Base-by-base conservation (phyloP, 345 rosid genomes). In the Sonneratia caseolaris region DNA sequence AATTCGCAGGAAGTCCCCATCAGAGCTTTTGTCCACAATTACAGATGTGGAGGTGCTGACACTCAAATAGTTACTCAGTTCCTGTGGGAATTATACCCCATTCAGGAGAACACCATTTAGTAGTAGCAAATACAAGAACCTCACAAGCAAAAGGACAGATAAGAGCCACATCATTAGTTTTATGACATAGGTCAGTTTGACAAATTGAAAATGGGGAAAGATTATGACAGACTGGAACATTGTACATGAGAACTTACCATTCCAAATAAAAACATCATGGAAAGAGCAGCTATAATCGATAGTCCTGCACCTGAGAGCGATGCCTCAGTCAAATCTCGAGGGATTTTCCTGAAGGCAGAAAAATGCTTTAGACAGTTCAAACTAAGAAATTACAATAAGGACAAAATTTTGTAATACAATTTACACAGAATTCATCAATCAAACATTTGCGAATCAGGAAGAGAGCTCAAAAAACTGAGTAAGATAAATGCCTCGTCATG, bases 251-350 rank as follows among this genome's bases (percentile, higher is more conserved):
- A 40, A 66, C 86, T 43, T 83, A 96, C 99, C 99, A 96, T 96
- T 76, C 99, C 99, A 85, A 96, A 96, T 82, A 96, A 85, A 84
- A 95, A 85, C 74, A 95, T 19, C 94, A 95, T 95, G 68, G 84
- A 71, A 11, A 95, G 84, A 14, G 98, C 99, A 13, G 99, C 97
- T 75, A 89, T 32, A 40, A 96, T 85, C 14, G 99, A 96, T 78
- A 92, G 79, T 79, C 98, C 99, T 51, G 98, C 98, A 76, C 99
- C 98, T 14, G 98, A 92, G 43, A 96, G 72, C 53, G 98, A 88
- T 49, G 99, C 99, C 83, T 92, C 98, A 0, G 99, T 96, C 87
- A 96, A 88, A 83, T 96, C 99, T 80, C 99, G 88, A 16, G 99
- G 99, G 68, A 92, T 96, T 87, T 92, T 96, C 90, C 99, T 96